Evolutionary conservation across 768 basidiomycete genomes (phyloP).

Genomic region (Mycena amicta): DNA sequence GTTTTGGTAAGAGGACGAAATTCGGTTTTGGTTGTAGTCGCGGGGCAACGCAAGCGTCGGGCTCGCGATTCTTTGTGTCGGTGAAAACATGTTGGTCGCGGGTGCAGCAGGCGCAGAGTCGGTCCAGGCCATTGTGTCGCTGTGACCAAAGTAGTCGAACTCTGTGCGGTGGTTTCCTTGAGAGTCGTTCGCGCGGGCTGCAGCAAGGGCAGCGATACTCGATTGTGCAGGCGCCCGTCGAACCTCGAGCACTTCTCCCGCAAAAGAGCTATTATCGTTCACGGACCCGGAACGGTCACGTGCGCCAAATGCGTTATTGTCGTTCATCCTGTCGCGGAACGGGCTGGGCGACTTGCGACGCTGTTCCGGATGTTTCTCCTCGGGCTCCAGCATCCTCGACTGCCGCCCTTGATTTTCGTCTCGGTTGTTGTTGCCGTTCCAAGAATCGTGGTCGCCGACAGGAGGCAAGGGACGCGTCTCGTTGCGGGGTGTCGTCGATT

Average conservation of each 20-base stretch:
- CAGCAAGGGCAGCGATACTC: conserved; percentile 20
- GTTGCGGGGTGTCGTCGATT: background rate
- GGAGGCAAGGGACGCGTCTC: background rate
- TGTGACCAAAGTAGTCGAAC: conserved; percentile 21
- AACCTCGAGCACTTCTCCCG: conserved; percentile 16
- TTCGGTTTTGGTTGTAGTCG: background rate
- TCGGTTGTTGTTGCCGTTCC: conserved; percentile 3
- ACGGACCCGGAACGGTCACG: conserved; percentile 9
- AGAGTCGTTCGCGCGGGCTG: conserved; percentile 12
- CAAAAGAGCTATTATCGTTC: conserved; percentile 4
- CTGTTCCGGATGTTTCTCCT: conserved; percentile 11
- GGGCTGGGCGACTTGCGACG: conserved; percentile 5
- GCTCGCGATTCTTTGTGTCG: background rate
- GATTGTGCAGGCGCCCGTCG: conserved; percentile 12
- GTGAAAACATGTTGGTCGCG: background rate
- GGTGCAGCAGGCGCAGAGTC: conserved; percentile 18
- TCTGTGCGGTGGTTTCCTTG: conserved; percentile 1
- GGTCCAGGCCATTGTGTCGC: conserved; percentile 17
- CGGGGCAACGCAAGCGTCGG: background rate
- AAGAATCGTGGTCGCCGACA: background rate
- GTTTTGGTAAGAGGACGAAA: background rate
- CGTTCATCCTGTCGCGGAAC: conserved; percentile 20
- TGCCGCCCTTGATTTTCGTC: background rate
- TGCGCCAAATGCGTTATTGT: conserved; percentile 1
- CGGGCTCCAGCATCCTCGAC: conserved; percentile 1